Base-by-base conservation (phyloP, 345 rosid genomes). In the Conringia planisiliqua region DNA sequence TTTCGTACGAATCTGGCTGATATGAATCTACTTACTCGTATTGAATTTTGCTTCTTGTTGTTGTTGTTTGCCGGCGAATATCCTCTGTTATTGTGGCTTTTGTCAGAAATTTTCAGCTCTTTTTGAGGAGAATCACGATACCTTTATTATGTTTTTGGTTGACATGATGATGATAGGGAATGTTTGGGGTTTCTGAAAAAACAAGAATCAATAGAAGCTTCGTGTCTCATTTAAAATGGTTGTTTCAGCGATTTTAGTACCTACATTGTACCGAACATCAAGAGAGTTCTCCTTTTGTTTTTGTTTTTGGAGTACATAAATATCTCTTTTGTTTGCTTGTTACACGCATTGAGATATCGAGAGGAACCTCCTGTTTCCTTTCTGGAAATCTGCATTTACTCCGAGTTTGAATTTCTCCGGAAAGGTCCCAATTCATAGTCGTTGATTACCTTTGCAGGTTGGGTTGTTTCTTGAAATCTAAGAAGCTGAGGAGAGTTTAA, bases 401-500 rank as follows among this genome's bases (percentile, higher is more conserved):
- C 9, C 42, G n/a, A n/a, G n/a, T n/a, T n/a, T n/a, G n/a, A n/a
- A n/a, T n/a, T n/a, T n/a, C n/a, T n/a, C n/a, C n/a, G n/a, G n/a
- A n/a, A n/a, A n/a, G n/a, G n/a, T n/a, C n/a, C n/a, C n/a, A n/a
- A n/a, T n/a, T n/a, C n/a, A n/a, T n/a, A n/a, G n/a, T 68, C 57
- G 6, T 40, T 61, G 16, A 6, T 10, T n/a, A n/a, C 24, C 11
- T 32, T 71, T 51, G 43, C 65, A 66, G 81, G 73, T 51, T 58
- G 29, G 40, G 51, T 46, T 78, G 68, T 59, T 64, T 39, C 18
- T 70, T 55, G 20, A 47, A 14, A 70, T 11, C 55, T 62, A 35
- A 63, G 71, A 65, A 71, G 39, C 48, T 40, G 20, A 22, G 47
- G 10, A 51, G 40, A 71, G 33, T 63, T 70, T 65, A 80, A 82